phyloP scores from a whole-genome alignment of 2,329 filamentous ascomycete genomes.

The Chaetomium globosum region DNA sequence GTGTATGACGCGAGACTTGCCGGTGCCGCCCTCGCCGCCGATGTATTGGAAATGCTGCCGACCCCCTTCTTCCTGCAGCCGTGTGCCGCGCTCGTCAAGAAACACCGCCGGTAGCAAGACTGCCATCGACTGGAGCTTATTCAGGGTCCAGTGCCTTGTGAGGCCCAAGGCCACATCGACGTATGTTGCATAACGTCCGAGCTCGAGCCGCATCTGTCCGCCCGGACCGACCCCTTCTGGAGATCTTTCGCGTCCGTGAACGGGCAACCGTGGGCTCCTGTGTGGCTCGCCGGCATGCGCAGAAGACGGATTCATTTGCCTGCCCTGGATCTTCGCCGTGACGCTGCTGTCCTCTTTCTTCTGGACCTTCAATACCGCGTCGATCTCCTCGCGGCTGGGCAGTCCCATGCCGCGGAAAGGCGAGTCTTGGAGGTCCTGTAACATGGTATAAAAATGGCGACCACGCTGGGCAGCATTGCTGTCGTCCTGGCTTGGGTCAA shows the following conservation, averaged over 20 bases:
- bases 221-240: background rate
- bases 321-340: constrained; percentile 1
- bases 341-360: constrained; percentile 14
- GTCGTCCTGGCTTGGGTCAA: background rate
- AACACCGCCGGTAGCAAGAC: background rate
- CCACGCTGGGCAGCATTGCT: background rate
- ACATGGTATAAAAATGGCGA: constrained; percentile 7
- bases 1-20: too few species aligned
- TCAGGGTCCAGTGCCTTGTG: constrained; percentile 5
- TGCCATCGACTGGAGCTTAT: constrained; percentile 11
- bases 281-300: background rate
- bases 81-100: too few species aligned
- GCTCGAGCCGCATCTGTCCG: background rate
- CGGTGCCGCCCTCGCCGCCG: too few species aligned
- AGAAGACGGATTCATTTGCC: background rate
- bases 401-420: constrained; percentile 7
- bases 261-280: background rate
- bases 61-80: too few species aligned
- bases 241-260: background rate
- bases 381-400: constrained; percentile 6
- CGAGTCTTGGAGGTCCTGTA: constrained; percentile 7
- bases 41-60: too few species aligned
- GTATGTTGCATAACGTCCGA: background rate
- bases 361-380: constrained; percentile 4
- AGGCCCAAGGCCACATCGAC: constrained; percentile 4